Conservation (phyloP, 192 early-diverging fungal genomes). For the Umbelopsis ramanniana region DNA sequence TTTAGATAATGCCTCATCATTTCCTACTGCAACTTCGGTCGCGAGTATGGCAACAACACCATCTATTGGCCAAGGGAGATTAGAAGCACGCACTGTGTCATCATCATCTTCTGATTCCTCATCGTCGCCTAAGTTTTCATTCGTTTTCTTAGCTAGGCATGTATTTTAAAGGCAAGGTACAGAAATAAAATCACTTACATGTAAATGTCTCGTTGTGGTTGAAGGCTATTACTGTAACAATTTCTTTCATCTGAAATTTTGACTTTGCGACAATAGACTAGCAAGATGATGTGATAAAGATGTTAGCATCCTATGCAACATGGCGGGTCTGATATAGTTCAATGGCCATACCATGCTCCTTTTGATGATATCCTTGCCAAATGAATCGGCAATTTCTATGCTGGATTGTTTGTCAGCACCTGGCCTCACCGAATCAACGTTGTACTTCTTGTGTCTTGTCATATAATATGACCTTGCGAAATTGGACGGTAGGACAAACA, state of each 20-base stretch:
- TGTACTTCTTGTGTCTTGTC: conserved; percentile 2
- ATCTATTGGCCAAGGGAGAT: neutral
- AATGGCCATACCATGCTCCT: neutral
- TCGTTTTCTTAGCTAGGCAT: neutral
- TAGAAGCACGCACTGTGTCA: neutral
- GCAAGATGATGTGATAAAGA: too few relatives aligned
- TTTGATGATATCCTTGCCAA: neutral
- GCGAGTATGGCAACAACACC: neutral
- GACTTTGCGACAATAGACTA: too few relatives aligned
- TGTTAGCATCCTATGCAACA: too few relatives aligned
- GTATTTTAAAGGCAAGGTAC: neutral
- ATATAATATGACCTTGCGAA: conserved; percentile 1
- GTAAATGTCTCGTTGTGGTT: too few relatives aligned
- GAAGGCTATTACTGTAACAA: too few relatives aligned
- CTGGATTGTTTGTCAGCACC: too few relatives aligned
- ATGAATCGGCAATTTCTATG: neutral
- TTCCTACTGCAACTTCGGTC: neutral
- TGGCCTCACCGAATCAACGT: neutral
- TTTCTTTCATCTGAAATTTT: too few relatives aligned
- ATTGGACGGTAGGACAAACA: neutral
- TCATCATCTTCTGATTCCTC: neutral
- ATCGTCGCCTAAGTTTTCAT: neutral
- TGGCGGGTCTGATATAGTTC: too few relatives aligned
- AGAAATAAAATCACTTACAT: neutral
- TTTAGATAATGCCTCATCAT: neutral